Conservation (phyloP, 2,329 filamentous ascomycete species). For the Monosporascus cannonballus region DNA sequence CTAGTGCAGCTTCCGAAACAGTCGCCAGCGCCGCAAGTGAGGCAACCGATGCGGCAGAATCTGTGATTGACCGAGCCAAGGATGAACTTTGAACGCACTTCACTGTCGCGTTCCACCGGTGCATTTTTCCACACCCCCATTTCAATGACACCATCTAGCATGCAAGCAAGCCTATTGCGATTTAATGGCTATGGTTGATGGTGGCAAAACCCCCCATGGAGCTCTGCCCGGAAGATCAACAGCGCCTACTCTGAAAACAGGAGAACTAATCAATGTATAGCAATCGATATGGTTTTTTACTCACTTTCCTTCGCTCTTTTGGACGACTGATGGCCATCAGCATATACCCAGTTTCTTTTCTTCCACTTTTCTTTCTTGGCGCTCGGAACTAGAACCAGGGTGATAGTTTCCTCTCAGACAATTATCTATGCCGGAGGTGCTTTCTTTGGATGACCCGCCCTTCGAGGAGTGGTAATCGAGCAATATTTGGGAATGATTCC, state of each 20-base stretch:
- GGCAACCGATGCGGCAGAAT: slow-evolving; percentile 18
- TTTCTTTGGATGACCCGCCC: background rate
- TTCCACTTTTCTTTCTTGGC: background rate
- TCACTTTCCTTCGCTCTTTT: background rate
- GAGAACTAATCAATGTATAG: background rate
- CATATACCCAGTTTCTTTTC: background rate
- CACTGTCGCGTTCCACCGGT: too few relatives aligned
- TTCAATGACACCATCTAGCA: too few relatives aligned
- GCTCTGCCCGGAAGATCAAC: background rate
- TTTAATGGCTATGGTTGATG: too few relatives aligned
- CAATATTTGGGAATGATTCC: too few relatives aligned
- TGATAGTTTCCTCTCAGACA: background rate
- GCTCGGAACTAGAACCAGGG: background rate
- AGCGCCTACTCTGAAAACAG: background rate
- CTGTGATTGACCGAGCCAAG: slow-evolving; percentile 16
- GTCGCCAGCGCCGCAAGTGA: slow-evolving; percentile 19
- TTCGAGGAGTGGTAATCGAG: too few relatives aligned
- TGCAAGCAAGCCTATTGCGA: too few relatives aligned
- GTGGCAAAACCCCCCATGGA: background rate
- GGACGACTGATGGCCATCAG: background rate
- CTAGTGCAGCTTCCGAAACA: slow-evolving; percentile 28
- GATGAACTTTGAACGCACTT: slow-evolving; percentile 16
- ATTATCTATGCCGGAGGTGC: background rate
- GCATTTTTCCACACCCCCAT: too few relatives aligned
- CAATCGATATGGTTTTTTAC: background rate